A percentile compares a stretch with the other conserved stretches of the same genome.
Evolutionary conservation across 306 rosid genomes (phyloP).

Genomic region (Malus sylvestris): DNA sequence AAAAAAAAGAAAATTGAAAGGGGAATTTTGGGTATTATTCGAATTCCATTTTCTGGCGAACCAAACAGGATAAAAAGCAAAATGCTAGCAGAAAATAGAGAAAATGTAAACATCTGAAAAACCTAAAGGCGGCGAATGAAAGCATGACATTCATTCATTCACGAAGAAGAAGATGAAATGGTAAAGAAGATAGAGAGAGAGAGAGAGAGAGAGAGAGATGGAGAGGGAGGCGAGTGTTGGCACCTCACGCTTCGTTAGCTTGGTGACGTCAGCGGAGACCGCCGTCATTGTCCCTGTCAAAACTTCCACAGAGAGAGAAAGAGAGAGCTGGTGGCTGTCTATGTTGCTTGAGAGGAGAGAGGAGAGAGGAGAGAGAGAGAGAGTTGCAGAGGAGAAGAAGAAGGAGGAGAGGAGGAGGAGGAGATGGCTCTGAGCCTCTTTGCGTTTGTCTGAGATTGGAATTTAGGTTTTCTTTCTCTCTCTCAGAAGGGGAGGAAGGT

Average conservation of each 20-base stretch:
- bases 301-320: background rate
- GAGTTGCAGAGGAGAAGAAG: background rate
- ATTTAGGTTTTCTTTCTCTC: slow-evolving; percentile 48
- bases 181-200: background rate
- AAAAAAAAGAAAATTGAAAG: background rate
- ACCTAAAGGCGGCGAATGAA: background rate
- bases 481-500: background rate
- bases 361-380: background rate
- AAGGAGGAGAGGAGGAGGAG: background rate
- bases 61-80: background rate
- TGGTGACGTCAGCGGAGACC: slow-evolving; percentile 14
- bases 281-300: slow-evolving; percentile 16
- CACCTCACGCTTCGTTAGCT: slow-evolving; percentile 15
- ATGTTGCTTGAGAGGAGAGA: slow-evolving; percentile 4
- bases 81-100: background rate
- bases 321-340: background rate
- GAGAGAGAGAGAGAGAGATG: background rate
- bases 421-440: slow-evolving; percentile 23
- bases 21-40: background rate
- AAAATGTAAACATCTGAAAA: background rate
- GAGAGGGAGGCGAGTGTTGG: background rate
- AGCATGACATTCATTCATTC: background rate
- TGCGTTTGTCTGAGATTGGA: slow-evolving; percentile 39
- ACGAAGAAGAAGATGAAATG: background rate
- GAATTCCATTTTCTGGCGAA: background rate